Evolutionary conservation across 1,139 yeast species (phyloP).

Genomic region (Geotrichum candidum): DNA sequence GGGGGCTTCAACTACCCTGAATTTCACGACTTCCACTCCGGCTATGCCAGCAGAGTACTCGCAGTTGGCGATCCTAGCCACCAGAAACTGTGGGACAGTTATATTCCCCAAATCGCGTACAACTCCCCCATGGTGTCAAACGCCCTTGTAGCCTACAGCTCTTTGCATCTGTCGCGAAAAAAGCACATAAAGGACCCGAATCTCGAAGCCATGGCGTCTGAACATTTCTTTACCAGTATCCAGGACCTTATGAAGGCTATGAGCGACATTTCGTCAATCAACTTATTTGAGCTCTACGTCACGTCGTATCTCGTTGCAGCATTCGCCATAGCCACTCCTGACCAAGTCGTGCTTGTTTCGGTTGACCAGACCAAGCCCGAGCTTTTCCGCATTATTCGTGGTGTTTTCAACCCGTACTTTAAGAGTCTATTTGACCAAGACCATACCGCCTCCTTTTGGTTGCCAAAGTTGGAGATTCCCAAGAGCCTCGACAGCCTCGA

Average conservation of each 20-base stretch:
- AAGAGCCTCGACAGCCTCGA: neutral
- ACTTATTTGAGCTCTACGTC: constrained; percentile 8
- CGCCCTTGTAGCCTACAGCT: constrained; percentile 10
- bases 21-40: constrained; percentile 4
- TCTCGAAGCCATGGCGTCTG: constrained; percentile 6
- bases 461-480: neutral
- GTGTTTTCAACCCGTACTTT: constrained; percentile 8
- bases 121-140: constrained; percentile 10
- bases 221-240: constrained; percentile 2
- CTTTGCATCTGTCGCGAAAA: neutral
- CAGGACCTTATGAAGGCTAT: constrained; percentile 6
- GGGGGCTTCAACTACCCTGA: constrained; percentile 4
- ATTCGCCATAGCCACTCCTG: constrained; percentile 9
- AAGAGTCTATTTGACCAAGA: neutral
- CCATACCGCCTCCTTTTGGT: neutral
- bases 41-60: constrained; percentile 1
- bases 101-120: constrained; percentile 10
- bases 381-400: constrained; percentile 8
- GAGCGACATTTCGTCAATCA: neutral
- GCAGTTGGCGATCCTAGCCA: constrained; percentile 3
- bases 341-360: constrained; percentile 6
- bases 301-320: constrained; percentile 7
- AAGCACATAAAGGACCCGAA: neutral
- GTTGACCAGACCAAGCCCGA: constrained; percentile 9
- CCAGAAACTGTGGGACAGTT: constrained; percentile 7